Percentiles rank a stretch among this genome's conserved stretches.
Evolutionary conservation across 1,139 yeast genomes (phyloP).

Genomic region (Petasospora fabianii): DNA sequence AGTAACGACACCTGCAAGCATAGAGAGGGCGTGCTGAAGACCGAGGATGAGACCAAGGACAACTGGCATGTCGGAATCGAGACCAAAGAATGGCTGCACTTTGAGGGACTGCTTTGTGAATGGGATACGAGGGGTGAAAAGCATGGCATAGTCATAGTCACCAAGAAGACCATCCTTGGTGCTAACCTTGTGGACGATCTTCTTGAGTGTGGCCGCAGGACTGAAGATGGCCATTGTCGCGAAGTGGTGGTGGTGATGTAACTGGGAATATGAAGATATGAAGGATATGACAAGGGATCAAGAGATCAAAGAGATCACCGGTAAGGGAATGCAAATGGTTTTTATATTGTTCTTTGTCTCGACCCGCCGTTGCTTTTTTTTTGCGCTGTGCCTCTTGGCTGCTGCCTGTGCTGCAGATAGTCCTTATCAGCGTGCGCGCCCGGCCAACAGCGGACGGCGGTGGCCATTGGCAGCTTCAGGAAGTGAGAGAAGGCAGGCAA

Average conservation of each 20-base stretch:
- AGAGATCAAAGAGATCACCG: too few species aligned
- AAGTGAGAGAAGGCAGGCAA: too few species aligned
- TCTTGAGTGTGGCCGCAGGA: slow-evolving; percentile 1
- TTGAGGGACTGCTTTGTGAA: slow-evolving; percentile 46
- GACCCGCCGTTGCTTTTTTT: not conserved
- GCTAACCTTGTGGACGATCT: slow-evolving; percentile 39
- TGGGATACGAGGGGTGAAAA: slow-evolving; percentile 76
- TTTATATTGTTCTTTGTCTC: too few species aligned
- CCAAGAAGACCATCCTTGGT: slow-evolving; percentile 79
- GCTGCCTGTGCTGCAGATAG: not conserved
- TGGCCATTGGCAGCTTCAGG: too few species aligned
- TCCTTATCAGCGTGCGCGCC: slow-evolving; percentile 1
- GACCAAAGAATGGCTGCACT: slow-evolving; percentile 76
- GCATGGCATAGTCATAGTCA: slow-evolving; percentile 73
- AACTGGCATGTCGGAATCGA: slow-evolving; percentile 75
- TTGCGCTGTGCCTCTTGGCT: not conserved
- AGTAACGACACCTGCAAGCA: slow-evolving; percentile 89
- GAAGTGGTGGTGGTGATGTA: too few species aligned
- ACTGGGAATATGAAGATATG: not conserved
- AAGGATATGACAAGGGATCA: not conserved
- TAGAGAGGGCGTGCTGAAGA: slow-evolving; percentile 80
- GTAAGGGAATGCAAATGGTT: too few species aligned
- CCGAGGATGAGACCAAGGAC: slow-evolving; percentile 69
- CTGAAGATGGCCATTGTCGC: slow-evolving; percentile 1
- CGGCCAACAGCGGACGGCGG: slow-evolving; percentile 9